Evolutionary conservation across 805 yeast genomes (phyloP), one percentile per base, ranked within the genome.

Genomic region (Sugiyamaella qingdaonensis): DNA sequence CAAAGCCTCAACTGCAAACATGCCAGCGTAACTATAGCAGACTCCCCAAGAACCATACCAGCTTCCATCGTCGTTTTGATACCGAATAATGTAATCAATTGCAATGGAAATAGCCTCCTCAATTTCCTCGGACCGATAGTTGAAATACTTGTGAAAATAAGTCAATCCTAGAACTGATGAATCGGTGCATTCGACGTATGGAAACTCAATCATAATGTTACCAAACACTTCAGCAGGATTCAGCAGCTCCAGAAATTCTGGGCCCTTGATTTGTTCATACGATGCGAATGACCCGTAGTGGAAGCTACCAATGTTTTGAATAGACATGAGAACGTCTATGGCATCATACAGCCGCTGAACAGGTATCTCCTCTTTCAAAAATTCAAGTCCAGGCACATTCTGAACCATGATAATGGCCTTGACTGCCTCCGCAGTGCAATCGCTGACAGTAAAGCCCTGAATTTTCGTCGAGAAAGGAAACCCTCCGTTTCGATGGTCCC

Each of bases 1-100:
- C 47, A 94, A 75, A 0, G 98, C 98, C 62, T 94, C 99, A 29
- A 94, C 69, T 0, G 99, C 99, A 78, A 94, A 94, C 99, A 94
- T 94, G 1, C 90, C 87, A 0, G 98, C 98, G 68, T 94, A 94
- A 0, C 97, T 88, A 66, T 78, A 90, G 66, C 99, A 94, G 4
- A 94, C 84, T 35, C 99, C 99, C 99, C 99, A 94, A 39, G 89
- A 83, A 0, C 99, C 99, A 67, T 91, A 95, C 98, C 98, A 94
- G 11, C 95, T 84, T 0, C 99, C 99, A 68, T 94, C 96, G 0
- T 64, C 63, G 43, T 75, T 73, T 68, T 94, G 99, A 1, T 80
- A 79, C 2, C 73, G 68, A 48, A 78, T 79, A 43, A 94, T 87
- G 63, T 85, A 94, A 2, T 77, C 68, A 13, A 88, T 77, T 0